Conservation (phyloP, 2,329 filamentous ascomycete species). For the Incumbomyces lentus region DNA sequence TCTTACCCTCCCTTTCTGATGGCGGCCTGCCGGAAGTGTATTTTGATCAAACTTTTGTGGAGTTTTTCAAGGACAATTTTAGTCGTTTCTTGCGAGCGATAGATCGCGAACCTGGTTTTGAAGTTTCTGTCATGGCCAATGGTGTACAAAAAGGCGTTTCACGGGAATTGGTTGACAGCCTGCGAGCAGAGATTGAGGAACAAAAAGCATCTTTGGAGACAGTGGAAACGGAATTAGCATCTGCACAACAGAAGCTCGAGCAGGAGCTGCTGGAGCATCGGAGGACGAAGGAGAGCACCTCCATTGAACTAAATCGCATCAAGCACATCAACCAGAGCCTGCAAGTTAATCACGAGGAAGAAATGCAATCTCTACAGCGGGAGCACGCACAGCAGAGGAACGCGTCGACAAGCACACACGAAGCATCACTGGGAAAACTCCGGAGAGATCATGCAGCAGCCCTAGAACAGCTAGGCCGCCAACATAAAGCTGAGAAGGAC, state of each 20-base stretch:
- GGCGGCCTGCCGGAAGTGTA: constrained; percentile 64
- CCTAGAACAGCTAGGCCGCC: constrained; percentile 32
- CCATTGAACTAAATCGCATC: constrained; percentile 47
- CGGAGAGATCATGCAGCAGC: constrained; percentile 39
- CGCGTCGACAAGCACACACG: constrained; percentile 13
- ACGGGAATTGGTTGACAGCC: constrained; percentile 78
- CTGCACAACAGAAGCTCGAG: constrained; percentile 46
- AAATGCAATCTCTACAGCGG: constrained; percentile 43
- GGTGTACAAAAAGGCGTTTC: constrained; percentile 82
- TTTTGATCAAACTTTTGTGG: constrained; percentile 77
- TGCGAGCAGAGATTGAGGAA: constrained; percentile 67
- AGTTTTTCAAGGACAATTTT: constrained; percentile 94
- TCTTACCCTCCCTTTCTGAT: constrained; percentile 55
- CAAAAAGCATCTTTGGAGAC: constrained; percentile 53
- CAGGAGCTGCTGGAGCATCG: constrained; percentile 66
- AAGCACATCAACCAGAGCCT: constrained; percentile 60
- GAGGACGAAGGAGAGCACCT: constrained; percentile 50
- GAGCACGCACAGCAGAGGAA: constrained; percentile 22
- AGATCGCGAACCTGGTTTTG: constrained; percentile 79
- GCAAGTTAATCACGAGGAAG: constrained; percentile 59
- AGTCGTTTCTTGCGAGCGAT: constrained; percentile 73
- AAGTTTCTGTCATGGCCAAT: constrained; percentile 70
- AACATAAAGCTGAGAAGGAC: constrained; percentile 37
- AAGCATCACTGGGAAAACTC: constrained; percentile 23
- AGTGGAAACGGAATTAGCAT: constrained; percentile 45